These are phyloP conservation scores for Clausena lansium DNA, from an alignment of 345 rosid species.

Conservation along the genomic window DNA sequence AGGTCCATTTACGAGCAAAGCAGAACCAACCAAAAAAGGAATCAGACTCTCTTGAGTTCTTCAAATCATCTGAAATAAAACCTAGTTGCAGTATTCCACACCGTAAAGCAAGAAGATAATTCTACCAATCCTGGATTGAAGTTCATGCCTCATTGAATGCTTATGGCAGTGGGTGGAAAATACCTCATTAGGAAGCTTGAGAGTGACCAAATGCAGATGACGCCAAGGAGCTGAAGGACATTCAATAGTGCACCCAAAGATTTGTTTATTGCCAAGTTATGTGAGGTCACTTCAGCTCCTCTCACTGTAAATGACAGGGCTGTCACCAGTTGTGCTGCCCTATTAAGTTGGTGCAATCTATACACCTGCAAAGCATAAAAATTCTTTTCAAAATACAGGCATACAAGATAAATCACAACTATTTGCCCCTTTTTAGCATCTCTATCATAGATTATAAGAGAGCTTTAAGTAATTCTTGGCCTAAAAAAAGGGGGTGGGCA, in stretches of 20 bases:
- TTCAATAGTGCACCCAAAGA: constrained; percentile 77
- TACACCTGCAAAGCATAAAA: constrained; percentile 58
- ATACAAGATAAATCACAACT: background rate
- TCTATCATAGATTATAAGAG: background rate
- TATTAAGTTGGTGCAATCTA: constrained; percentile 91
- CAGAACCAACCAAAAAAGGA: constrained; percentile 3
- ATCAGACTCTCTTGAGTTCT: background rate
- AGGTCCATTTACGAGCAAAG: constrained; percentile 5
- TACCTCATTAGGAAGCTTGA: constrained; percentile 88
- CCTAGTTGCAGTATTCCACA: constrained; percentile 6
- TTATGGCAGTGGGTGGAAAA: constrained; percentile 38
- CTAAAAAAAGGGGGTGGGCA: background rate
- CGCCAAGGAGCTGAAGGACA: constrained; percentile 87
- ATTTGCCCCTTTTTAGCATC: background rate
- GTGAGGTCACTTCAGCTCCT: constrained; percentile 82
- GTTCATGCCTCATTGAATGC: constrained; percentile 23
- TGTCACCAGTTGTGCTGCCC: constrained; percentile 94
- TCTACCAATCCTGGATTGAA: constrained; percentile 13
- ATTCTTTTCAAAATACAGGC: background rate
- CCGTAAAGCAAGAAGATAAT: background rate
- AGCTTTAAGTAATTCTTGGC: background rate
- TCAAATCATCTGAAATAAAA: constrained; percentile 6
- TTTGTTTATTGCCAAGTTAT: constrained; percentile 85
- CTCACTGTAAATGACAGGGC: constrained; percentile 86
- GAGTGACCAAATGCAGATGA: constrained; percentile 93